Evolutionary conservation across 2,329 filamentous ascomycete genomes (phyloP).

Genomic region (Exutisphaerella laricina): DNA sequence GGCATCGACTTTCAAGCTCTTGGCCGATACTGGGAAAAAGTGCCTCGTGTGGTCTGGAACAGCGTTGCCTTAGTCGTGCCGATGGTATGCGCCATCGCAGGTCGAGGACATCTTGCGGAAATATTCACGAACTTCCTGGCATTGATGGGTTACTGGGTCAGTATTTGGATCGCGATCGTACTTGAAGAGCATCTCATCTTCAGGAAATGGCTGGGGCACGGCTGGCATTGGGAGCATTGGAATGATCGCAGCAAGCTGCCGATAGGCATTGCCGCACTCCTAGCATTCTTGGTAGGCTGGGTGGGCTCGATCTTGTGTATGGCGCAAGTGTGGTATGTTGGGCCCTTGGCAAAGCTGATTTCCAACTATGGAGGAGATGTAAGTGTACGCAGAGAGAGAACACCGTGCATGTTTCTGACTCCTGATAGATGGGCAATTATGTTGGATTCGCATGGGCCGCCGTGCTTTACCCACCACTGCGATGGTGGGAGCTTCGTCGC

Average conservation of each 20-base stretch:
- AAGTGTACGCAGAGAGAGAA: constrained; percentile 25
- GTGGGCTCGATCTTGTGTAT: constrained; percentile 60
- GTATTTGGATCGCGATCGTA: constrained; percentile 59
- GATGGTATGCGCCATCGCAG: constrained; percentile 59
- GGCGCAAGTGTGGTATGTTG: constrained; percentile 65
- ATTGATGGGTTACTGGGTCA: constrained; percentile 66
- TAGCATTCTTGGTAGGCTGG: constrained; percentile 61
- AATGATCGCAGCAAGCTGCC: constrained; percentile 55
- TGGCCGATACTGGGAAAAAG: constrained; percentile 50
- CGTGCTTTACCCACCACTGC: constrained; percentile 51
- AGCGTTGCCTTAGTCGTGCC: constrained; percentile 57
- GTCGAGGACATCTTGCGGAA: constrained; percentile 53
- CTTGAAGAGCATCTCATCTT: constrained; percentile 60
- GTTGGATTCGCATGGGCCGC: constrained; percentile 57
- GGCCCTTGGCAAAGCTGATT: constrained; percentile 54
- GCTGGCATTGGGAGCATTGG: constrained; percentile 59
- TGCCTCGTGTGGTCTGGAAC: constrained; percentile 63
- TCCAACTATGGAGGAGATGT: constrained; percentile 55
- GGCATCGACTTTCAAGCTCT: constrained; percentile 65
- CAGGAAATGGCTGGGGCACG: constrained; percentile 40
- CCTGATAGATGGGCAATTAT: constrained; percentile 50
- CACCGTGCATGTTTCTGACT: not conserved
- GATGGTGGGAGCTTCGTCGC: constrained; percentile 44
- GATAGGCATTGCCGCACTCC: constrained; percentile 55
- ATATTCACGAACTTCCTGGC: constrained; percentile 67